These are phyloP conservation scores for Agastache rugosa DNA, from an alignment of 257 asterid species.

Conservation along the genomic window DNA sequence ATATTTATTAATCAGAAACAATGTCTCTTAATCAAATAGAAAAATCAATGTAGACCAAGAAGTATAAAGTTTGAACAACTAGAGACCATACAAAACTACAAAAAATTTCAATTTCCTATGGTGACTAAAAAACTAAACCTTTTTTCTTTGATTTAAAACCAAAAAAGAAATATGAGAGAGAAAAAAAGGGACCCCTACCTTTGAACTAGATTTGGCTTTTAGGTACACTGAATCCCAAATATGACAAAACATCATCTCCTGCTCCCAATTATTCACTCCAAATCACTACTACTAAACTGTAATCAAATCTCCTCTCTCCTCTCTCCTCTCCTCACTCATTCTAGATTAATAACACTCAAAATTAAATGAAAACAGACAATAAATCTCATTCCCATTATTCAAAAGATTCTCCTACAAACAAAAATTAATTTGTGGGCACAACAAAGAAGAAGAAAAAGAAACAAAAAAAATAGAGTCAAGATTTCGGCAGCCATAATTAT, in stretches of 20 bases:
- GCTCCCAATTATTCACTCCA: slow-evolving; percentile 39
- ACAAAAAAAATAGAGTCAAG: slow-evolving; percentile 24
- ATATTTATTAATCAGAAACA: too few relatives aligned
- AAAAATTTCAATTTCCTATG: background rate
- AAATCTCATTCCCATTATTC: slow-evolving; percentile 14
- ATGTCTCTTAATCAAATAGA: too few relatives aligned
- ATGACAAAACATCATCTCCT: slow-evolving; percentile 36
- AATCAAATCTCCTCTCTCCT: background rate
- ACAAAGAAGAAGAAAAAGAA: background rate
- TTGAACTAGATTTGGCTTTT: slow-evolving; percentile 27
- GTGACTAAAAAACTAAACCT: background rate
- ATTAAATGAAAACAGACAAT: background rate
- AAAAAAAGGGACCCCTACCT: slow-evolving; percentile 19
- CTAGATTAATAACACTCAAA: background rate
- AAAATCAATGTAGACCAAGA: too few relatives aligned
- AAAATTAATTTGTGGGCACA: slow-evolving; percentile 2
- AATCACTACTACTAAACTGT: slow-evolving; percentile 1
- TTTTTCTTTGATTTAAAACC: background rate
- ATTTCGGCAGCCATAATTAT: slow-evolving; percentile 17
- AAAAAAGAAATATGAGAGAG: background rate
- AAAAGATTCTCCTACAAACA: slow-evolving; percentile 22
- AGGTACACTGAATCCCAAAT: slow-evolving; percentile 42
- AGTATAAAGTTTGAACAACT: background rate
- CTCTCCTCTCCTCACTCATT: background rate
- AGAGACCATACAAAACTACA: background rate